Evolutionary conservation across 345 rosid genomes (phyloP).

Genomic region (Eucalyptus regnans): DNA sequence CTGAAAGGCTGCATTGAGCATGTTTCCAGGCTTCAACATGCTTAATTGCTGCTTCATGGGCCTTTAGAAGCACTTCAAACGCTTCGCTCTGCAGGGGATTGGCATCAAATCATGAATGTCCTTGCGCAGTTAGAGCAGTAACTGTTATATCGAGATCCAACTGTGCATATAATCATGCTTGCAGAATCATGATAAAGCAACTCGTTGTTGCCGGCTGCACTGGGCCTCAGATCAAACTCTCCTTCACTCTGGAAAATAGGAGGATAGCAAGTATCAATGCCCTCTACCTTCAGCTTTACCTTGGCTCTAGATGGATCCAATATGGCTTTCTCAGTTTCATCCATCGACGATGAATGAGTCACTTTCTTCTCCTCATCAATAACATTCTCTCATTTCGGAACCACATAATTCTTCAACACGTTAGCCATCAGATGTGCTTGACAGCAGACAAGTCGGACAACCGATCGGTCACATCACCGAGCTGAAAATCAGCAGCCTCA

Average conservation of each 20-base stretch:
- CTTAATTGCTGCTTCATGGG: conserved; percentile 79
- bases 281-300: conserved; percentile 78
- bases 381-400: conserved; percentile 70
- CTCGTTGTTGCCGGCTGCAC: conserved; percentile 77
- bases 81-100: conserved; percentile 70
- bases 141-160: conserved; percentile 65
- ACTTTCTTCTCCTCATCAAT: conserved; percentile 87
- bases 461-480: conserved; percentile 55
- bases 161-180: conserved; percentile 70
- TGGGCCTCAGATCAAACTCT: conserved; percentile 79
- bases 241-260: conserved; percentile 94
- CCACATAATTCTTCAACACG: conserved; percentile 78
- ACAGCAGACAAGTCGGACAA: conserved; percentile 73
- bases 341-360: conserved; percentile 76
- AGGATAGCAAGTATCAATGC: conserved; percentile 88
- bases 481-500: conserved; percentile 33
- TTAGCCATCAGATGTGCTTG: conserved; percentile 53
- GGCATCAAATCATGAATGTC: conserved; percentile 73
- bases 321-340: conserved; percentile 74
- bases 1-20: conserved; percentile 47
- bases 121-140: conserved; percentile 89
- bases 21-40: conserved; percentile 63
- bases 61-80: conserved; percentile 74
- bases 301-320: conserved; percentile 66
- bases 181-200: conserved; percentile 65